A percentile compares a stretch with the other conserved stretches of the same genome.
These are phyloP conservation scores for Verticillium albo-atrum DNA, from an alignment of 2,329 filamentous ascomycete species.

Conservation along the genomic window DNA sequence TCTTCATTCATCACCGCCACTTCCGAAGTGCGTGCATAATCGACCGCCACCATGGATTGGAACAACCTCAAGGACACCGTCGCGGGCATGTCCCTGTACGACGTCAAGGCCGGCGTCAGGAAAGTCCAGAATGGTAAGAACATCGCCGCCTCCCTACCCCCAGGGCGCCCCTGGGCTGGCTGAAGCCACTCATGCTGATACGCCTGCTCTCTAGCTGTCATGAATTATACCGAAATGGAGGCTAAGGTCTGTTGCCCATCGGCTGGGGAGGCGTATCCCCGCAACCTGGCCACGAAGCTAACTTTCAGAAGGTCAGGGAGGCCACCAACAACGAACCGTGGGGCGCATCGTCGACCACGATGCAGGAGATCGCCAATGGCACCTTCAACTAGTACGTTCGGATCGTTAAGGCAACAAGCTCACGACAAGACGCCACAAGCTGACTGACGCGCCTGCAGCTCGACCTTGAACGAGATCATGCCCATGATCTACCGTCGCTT, in stretches of 20 bases:
- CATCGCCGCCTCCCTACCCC: not conserved
- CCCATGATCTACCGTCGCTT: slow-evolving; percentile 99
- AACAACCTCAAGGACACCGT: slow-evolving; percentile 81
- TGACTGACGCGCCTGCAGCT: slow-evolving; percentile 46
- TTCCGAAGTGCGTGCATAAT: not conserved
- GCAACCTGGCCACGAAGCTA: slow-evolving; percentile 4
- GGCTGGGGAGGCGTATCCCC: not conserved
- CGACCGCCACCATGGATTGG: slow-evolving; percentile 66
- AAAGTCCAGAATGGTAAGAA: slow-evolving; percentile 91
- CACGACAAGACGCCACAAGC: not conserved
- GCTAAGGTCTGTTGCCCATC: slow-evolving; percentile 43
- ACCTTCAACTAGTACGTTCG: slow-evolving; percentile 90
- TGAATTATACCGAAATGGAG: slow-evolving; percentile 98
- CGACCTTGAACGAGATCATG: slow-evolving; percentile 98
- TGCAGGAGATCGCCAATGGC: slow-evolving; percentile 97
- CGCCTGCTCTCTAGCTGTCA: slow-evolving; percentile 65
- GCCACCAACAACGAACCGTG: slow-evolving; percentile 99
- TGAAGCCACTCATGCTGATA: slow-evolving; percentile 19
- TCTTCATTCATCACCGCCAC: not conserved
- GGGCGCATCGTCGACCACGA: slow-evolving; percentile 77
- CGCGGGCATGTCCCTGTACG: slow-evolving; percentile 88
- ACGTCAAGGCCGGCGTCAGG: slow-evolving; percentile 88
- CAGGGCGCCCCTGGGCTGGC: too few species aligned
- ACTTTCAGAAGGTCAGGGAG: slow-evolving; percentile 70
- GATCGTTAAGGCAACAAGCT: not conserved